Conservation (phyloP, 352 stramenopile genomes). For the Chrysophaeum taylorii region DNA sequence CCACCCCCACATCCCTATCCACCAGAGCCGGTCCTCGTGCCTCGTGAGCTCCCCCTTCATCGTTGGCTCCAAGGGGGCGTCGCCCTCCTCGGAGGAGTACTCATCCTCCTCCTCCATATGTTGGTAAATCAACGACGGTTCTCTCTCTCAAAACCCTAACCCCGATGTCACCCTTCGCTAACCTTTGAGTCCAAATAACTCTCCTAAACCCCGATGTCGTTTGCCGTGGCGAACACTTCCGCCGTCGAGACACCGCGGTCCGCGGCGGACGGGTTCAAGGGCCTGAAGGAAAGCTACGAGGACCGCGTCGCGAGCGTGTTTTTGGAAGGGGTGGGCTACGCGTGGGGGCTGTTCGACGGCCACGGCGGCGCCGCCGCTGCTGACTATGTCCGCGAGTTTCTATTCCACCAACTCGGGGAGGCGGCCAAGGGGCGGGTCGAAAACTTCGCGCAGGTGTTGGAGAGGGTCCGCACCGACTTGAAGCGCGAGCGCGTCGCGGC, state of each 20-base stretch:
- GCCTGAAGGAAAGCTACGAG: slow-evolving; percentile 9
- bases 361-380: not conserved
- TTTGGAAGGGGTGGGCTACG: not conserved
- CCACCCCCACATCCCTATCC: not conserved
- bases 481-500: not conserved
- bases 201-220: not conserved
- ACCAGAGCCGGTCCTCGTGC: not conserved
- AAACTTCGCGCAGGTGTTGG: not conserved
- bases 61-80: not conserved
- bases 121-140: not conserved
- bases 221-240: no score
- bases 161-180: not conserved
- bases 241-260: not conserved
- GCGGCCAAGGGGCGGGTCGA: not conserved
- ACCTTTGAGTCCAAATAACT: not conserved
- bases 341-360: not conserved
- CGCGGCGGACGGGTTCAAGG: slow-evolving; percentile 7
- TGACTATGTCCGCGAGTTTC: not conserved
- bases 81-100: not conserved
- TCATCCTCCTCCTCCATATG: not conserved
- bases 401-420: not conserved
- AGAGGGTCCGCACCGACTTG: not conserved
- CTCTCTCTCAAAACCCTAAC: not conserved
- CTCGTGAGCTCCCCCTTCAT: not conserved
- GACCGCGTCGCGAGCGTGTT: not conserved